Evolutionary conservation across 1,284 basidiomycete genomes (phyloP).

Genomic region (Fomitopsis palustris): DNA sequence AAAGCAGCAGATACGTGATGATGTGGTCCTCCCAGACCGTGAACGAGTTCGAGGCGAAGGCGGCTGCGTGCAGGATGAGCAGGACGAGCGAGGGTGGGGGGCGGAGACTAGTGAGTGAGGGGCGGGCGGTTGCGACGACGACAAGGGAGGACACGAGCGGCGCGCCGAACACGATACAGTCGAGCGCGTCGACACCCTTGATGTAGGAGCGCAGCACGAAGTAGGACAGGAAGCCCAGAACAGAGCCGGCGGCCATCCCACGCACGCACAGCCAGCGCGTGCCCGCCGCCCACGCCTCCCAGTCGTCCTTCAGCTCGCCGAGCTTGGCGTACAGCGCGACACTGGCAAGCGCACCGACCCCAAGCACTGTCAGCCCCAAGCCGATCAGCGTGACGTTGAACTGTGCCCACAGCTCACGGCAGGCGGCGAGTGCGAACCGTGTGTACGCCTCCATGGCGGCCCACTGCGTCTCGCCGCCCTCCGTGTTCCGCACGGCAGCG

Average conservation of each 20-base stretch:
- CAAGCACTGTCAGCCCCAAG: constrained; percentile 57
- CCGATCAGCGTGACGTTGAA: constrained; percentile 83
- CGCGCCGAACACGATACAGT: constrained; percentile 44
- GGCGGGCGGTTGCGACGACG: constrained; percentile 35
- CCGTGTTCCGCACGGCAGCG: constrained; percentile 28
- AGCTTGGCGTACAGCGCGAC: constrained; percentile 49
- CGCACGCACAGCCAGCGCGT: constrained; percentile 29
- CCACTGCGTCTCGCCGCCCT: constrained; percentile 25
- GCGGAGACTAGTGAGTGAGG: constrained; percentile 21
- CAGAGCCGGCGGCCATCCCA: constrained; percentile 38
- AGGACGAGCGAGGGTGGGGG: constrained; percentile 41
- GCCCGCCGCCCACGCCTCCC: constrained; percentile 39
- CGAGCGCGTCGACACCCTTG: constrained; percentile 40
- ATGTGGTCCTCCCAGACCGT: constrained; percentile 94
- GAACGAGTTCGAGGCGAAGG: constrained; percentile 91
- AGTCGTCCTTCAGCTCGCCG: constrained; percentile 30
- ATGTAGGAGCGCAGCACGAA: constrained; percentile 31
- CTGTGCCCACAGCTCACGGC: constrained; percentile 91
- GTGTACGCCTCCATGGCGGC: constrained; percentile 52
- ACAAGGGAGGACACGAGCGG: constrained; percentile 37
- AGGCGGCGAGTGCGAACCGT: constrained; percentile 63
- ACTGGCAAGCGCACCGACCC: constrained; percentile 41
- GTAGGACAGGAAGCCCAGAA: constrained; percentile 37
- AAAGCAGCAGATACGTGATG: constrained; percentile 69
- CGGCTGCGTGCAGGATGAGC: constrained; percentile 64